Evolutionary conservation across 1,284 basidiomycete genomes (phyloP).

Genomic region (Heliocybe sulcata): DNA sequence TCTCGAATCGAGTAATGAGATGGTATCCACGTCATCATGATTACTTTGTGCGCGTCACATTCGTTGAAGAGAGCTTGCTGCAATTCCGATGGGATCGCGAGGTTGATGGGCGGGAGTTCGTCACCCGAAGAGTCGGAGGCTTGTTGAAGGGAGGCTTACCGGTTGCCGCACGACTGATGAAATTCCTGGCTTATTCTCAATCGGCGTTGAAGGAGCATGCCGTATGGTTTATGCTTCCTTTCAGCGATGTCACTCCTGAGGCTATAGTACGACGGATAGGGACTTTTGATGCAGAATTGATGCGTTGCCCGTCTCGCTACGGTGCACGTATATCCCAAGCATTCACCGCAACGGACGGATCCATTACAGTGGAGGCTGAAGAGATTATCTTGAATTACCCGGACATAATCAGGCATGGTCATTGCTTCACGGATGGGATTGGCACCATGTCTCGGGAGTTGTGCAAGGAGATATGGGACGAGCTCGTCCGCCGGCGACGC

Average conservation of each 20-base stretch:
- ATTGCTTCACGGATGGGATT: constrained; percentile 61
- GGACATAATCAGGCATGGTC: constrained; percentile 34
- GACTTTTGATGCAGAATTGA: constrained; percentile 35
- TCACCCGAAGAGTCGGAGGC: constrained; percentile 33
- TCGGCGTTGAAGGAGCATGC: constrained; percentile 46
- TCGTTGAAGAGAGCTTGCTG: constrained; percentile 48
- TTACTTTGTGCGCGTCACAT: constrained; percentile 58
- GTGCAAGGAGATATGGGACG: constrained; percentile 42
- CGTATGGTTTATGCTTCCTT: constrained; percentile 54
- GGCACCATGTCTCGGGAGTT: constrained; percentile 57
- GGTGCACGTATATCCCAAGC: constrained; percentile 66
- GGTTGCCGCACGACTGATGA: constrained; percentile 42
- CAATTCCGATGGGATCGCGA: constrained; percentile 44
- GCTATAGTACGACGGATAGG: constrained; percentile 49
- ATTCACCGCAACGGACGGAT: constrained; percentile 64
- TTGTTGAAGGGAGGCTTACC: constrained; percentile 36
- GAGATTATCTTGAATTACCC: constrained; percentile 31
- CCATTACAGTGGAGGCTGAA: constrained; percentile 42
- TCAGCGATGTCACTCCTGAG: constrained; percentile 33
- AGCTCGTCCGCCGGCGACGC: constrained; percentile 31
- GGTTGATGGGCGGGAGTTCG: constrained; percentile 38
- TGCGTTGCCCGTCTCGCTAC: constrained; percentile 61
- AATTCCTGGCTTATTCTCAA: constrained; percentile 51
- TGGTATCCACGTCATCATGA: constrained; percentile 39
- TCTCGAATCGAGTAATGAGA: constrained; percentile 59